A percentile compares a stretch with the other conserved stretches of the same genome.
phyloP scores from a whole-genome alignment of 805 yeast genomes.

The Lipomyces starkeyi region DNA sequence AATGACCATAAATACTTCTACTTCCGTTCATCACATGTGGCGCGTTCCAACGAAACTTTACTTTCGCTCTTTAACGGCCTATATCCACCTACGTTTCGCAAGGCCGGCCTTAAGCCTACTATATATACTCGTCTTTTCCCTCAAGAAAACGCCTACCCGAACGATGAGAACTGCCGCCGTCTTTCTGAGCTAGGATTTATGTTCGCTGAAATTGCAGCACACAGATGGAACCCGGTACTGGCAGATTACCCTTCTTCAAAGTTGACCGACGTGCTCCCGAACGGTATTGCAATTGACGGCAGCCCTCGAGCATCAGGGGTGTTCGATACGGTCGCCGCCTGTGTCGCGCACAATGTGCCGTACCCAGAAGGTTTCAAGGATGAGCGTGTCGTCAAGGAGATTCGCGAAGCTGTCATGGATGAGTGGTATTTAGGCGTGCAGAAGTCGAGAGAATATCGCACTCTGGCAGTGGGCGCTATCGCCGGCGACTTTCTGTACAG shows the following conservation, averaged over 20 bases:
- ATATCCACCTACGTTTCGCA: slow-evolving; percentile 35
- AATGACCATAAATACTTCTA: slow-evolving; percentile 26
- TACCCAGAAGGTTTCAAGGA: slow-evolving; percentile 31
- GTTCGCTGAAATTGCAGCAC: slow-evolving; percentile 37
- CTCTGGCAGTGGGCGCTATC: slow-evolving; percentile 38
- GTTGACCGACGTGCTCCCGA: slow-evolving; percentile 33
- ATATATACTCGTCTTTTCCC: slow-evolving; percentile 35
- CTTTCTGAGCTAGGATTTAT: slow-evolving; percentile 35
- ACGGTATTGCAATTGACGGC: slow-evolving; percentile 38
- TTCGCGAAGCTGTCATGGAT: slow-evolving; percentile 32
- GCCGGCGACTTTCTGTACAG: slow-evolving; percentile 35
- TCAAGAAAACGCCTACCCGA: slow-evolving; percentile 39
- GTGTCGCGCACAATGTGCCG: slow-evolving; percentile 30
- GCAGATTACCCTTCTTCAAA: slow-evolving; percentile 32
- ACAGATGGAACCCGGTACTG: slow-evolving; percentile 35
- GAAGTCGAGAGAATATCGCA: slow-evolving; percentile 32
- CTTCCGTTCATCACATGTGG: slow-evolving; percentile 36
- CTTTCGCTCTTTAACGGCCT: slow-evolving; percentile 34
- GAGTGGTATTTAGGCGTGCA: slow-evolving; percentile 39
- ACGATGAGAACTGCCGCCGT: slow-evolving; percentile 37
- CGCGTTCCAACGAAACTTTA: slow-evolving; percentile 37
- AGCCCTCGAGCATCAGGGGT: slow-evolving; percentile 39
- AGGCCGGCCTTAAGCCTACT: slow-evolving; percentile 25
- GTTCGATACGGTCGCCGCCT: slow-evolving; percentile 35
- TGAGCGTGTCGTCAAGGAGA: slow-evolving; percentile 14